These are phyloP conservation scores for Phytophthora macrochlamydospora DNA, from an alignment of 352 stramenopile genomes.

Conservation along the genomic window DNA sequence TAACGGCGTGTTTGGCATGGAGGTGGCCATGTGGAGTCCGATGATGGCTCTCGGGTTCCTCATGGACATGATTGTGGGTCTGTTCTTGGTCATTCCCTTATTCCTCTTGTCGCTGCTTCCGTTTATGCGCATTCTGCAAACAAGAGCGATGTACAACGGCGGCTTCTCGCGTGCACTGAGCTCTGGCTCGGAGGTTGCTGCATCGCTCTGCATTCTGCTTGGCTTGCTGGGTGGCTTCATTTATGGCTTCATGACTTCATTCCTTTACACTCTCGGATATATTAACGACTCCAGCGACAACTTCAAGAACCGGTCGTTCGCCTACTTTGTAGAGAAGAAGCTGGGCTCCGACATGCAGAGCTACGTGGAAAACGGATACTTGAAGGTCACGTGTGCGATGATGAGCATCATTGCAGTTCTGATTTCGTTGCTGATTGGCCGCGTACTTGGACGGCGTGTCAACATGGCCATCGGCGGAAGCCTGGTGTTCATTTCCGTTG, in stretches of 20 bases:
- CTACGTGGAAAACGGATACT: conserved; percentile 59
- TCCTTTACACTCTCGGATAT: conserved; percentile 73
- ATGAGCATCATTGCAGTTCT: conserved; percentile 60
- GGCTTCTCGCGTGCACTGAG: conserved; percentile 81
- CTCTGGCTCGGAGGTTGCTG: conserved; percentile 81
- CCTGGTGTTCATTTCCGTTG: conserved; percentile 55
- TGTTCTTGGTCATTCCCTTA: conserved; percentile 81
- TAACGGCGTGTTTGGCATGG: conserved; percentile 65
- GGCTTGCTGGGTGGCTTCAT: conserved; percentile 80
- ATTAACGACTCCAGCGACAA: conserved; percentile 73
- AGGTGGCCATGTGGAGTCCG: conserved; percentile 70
- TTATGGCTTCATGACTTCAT: conserved; percentile 76
- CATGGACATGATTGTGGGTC: conserved; percentile 85
- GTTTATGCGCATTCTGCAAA: conserved; percentile 89
- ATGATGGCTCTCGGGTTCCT: conserved; percentile 81
- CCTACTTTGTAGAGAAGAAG: conserved; percentile 55
- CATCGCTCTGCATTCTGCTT: conserved; percentile 79
- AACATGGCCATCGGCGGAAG: conserved; percentile 65
- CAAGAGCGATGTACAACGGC: conserved; percentile 88
- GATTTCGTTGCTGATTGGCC: conserved; percentile 58
- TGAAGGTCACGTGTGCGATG: conserved; percentile 58
- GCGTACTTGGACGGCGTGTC: conserved; percentile 57
- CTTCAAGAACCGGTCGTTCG: conserved; percentile 83
- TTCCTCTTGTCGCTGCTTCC: conserved; percentile 76
- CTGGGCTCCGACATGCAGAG: conserved; percentile 47